These are phyloP conservation scores for Vicia villosa DNA, from an alignment of 306 rosid genomes.

Conservation along the genomic window DNA sequence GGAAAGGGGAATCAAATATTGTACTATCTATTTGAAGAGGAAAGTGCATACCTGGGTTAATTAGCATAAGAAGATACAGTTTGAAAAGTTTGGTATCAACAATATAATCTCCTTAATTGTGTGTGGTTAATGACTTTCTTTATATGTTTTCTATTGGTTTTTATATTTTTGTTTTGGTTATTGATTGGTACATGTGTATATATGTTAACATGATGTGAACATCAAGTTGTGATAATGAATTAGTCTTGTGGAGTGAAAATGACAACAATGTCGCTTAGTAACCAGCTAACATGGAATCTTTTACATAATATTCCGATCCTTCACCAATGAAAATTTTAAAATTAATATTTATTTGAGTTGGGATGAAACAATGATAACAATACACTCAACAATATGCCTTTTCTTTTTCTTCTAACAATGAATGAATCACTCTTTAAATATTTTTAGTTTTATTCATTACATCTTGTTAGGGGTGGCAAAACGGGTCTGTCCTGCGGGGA, in stretches of 20 bases:
- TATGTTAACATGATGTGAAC: not conserved
- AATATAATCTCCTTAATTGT: constrained; percentile 5
- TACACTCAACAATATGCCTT: not conserved
- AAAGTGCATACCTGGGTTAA: not conserved
- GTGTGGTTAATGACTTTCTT: not conserved
- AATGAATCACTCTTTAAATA: not conserved
- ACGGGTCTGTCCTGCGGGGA: too few species aligned
- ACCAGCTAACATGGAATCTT: constrained; percentile 3
- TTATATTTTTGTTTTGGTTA: not conserved
- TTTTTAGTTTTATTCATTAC: not conserved
- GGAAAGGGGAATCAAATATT: not conserved
- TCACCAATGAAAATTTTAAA: not conserved
- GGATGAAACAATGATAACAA: not conserved
- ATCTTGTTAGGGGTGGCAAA: too few species aligned
- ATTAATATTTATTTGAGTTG: not conserved
- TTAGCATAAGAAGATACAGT: not conserved
- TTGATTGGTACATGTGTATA: constrained; percentile 4
- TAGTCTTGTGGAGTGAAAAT: constrained; percentile 10
- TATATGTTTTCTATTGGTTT: not conserved
- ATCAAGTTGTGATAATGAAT: not conserved
- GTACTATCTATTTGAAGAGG: not conserved
- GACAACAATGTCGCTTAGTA: constrained; percentile 11
- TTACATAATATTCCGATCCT: constrained; percentile 1
- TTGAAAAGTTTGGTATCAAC: not conserved
- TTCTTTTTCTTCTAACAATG: not conserved